Percentiles rank a stretch among this genome's conserved stretches.
Conservation (phyloP, 805 yeast genomes). For the Jamesozyma spencerorum region DNA sequence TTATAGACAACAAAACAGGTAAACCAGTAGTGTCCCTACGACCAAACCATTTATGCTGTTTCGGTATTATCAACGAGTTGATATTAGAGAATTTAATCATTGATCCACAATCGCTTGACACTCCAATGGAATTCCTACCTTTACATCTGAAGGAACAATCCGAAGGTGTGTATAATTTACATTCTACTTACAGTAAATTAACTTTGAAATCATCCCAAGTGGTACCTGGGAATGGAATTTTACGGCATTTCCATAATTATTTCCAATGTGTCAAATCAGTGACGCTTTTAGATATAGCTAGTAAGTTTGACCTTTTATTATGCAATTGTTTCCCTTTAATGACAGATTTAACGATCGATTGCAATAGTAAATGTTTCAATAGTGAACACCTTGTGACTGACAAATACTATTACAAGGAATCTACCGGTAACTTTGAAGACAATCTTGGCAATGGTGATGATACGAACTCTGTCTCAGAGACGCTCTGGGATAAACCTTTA, state of each 20-base stretch:
- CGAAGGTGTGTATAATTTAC: constrained; percentile 15
- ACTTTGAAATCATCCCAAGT: constrained; percentile 30
- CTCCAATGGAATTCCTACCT: constrained; percentile 30
- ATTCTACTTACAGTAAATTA: constrained; percentile 31
- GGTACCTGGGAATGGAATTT: constrained; percentile 32
- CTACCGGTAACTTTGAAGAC: not conserved
- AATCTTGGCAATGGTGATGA: not conserved
- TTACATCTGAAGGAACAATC: constrained; percentile 17
- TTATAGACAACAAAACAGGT: constrained; percentile 7
- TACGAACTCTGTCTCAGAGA: constrained; percentile 20
- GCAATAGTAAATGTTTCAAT: constrained; percentile 38
- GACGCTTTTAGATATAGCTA: constrained; percentile 32
- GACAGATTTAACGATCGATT: constrained; percentile 36
- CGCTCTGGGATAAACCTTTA: constrained; percentile 18
- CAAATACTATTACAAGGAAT: constrained; percentile 16
- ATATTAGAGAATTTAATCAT: constrained; percentile 39
- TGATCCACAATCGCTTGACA: constrained; percentile 34
- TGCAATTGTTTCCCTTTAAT: constrained; percentile 39
- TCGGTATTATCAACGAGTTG: constrained; percentile 38
- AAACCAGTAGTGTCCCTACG: constrained; percentile 22
- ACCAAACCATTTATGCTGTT: constrained; percentile 38
- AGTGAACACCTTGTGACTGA: constrained; percentile 17
- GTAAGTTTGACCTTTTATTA: constrained; percentile 40
- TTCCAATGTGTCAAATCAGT: constrained; percentile 35
- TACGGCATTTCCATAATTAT: constrained; percentile 29